These are phyloP conservation scores for Simplicillium sp. DNA, from an alignment of 2,329 filamentous ascomycete species.

Conservation along the genomic window DNA sequence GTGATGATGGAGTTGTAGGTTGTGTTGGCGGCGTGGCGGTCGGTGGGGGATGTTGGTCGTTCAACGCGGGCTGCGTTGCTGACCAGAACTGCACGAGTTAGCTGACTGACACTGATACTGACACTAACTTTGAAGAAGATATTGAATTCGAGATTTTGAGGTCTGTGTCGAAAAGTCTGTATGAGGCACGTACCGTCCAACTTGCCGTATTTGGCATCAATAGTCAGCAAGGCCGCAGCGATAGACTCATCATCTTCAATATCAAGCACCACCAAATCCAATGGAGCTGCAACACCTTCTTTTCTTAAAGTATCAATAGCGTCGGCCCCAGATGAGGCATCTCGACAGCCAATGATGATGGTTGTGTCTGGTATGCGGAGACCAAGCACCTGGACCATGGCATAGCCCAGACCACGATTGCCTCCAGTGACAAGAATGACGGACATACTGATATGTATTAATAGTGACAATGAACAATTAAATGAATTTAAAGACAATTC, in stretches of 20 bases:
- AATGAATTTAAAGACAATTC: no score
- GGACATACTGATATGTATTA: neutral
- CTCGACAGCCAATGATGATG: conserved; percentile 7
- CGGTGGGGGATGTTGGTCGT: no score
- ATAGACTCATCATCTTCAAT: conserved; percentile 11
- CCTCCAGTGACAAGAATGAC: conserved; percentile 20
- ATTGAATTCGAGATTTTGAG: no score
- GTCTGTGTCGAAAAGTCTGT: conserved; percentile 1
- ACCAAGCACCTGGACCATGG: conserved; percentile 15
- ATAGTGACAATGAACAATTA: no score
- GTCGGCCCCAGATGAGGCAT: no score
- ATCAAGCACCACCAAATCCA: conserved; percentile 8
- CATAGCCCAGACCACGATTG: conserved; percentile 22
- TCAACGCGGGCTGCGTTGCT: no score
- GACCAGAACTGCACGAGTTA: no score
- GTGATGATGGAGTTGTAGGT: no score
- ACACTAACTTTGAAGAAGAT: no score
- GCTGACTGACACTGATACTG: no score
- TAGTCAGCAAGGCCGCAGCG: conserved; percentile 2
- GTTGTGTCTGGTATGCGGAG: conserved; percentile 12
- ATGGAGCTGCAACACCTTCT: neutral
- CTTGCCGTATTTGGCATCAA: conserved; percentile 9
- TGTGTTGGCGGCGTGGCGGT: no score
- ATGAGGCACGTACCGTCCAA: conserved; percentile 7
- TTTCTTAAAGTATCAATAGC: conserved; percentile 9